Evolutionary conservation across 805 yeast genomes (phyloP).

Genomic region (Allodekkera sacchari): DNA sequence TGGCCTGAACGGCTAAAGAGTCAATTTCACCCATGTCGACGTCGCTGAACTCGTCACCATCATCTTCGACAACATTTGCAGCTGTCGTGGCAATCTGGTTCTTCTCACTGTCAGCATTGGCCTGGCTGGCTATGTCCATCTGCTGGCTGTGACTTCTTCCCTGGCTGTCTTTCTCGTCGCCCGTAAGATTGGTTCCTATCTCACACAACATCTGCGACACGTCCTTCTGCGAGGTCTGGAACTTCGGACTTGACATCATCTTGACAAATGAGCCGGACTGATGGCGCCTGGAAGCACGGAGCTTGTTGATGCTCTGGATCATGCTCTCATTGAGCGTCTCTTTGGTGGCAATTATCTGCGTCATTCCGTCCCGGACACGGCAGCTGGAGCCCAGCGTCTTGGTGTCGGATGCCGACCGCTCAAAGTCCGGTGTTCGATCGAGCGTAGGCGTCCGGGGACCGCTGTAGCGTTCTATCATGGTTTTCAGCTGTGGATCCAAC

Average conservation of each 20-base stretch:
- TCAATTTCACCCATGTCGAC: conserved; percentile 24
- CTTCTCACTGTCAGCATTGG: too few species aligned
- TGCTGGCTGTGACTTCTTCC: neutral
- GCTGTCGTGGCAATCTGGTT: too few species aligned
- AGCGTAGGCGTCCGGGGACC: conserved; percentile 17
- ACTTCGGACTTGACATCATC: neutral
- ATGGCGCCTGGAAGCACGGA: conserved; percentile 22
- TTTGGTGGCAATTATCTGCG: conserved; percentile 19
- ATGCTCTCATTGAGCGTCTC: conserved; percentile 18
- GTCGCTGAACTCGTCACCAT: conserved; percentile 9
- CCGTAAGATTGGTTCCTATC: conserved; percentile 15
- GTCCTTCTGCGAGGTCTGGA: conserved; percentile 7
- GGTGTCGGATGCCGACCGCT: conserved; percentile 18
- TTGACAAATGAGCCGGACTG: neutral
- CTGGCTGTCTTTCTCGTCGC: conserved; percentile 3
- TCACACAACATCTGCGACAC: conserved; percentile 18
- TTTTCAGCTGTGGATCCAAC: conserved; percentile 21
- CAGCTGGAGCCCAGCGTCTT: conserved; percentile 22
- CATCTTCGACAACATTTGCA: neutral
- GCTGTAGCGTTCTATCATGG: conserved; percentile 35
- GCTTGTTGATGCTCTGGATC: conserved; percentile 29
- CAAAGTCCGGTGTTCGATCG: conserved; percentile 26
- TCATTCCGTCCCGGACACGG: conserved; percentile 1
- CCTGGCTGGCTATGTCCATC: too few species aligned
- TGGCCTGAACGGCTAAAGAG: conserved; percentile 7